Conservation (phyloP, 495 filamentous ascomycete genomes). For the Aspergillus nidulans region DNA sequence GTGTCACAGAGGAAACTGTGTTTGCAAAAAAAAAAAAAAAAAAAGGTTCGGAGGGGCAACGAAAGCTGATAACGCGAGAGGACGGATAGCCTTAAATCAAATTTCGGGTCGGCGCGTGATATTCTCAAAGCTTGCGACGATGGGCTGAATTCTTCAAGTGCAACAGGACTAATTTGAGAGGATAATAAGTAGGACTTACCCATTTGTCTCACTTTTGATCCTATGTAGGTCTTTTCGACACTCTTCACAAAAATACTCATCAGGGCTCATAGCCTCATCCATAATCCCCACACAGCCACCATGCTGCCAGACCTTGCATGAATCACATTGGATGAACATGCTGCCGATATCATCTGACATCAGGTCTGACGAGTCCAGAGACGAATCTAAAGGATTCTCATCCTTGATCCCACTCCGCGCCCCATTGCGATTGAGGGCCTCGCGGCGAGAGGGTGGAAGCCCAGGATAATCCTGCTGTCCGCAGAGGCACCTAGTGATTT, state of each 20-base stretch:
- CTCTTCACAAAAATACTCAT: conserved; percentile 96
- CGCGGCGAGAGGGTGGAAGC: conserved; percentile 62
- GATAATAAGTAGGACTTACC: conserved; percentile 57
- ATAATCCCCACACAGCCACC: conserved; percentile 97
- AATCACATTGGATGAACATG: conserved; percentile 96
- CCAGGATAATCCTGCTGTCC: conserved; percentile 93
- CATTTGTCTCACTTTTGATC: conserved; percentile 71
- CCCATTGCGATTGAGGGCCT: conserved; percentile 49
- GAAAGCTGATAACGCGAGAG: conserved; percentile 5
- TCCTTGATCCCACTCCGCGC: conserved; percentile 48
- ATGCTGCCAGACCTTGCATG: conserved; percentile 98
- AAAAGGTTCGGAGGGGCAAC: not conserved
- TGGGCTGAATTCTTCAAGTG: conserved; percentile 8
- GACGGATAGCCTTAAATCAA: not conserved
- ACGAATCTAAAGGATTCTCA: conserved; percentile 45
- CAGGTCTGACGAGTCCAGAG: conserved; percentile 36
- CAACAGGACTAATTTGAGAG: conserved; percentile 8
- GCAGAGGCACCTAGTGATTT: conserved; percentile 91
- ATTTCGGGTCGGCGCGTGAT: conserved; percentile 1
- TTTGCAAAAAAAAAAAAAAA: not conserved
- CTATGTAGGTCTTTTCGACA: conserved; percentile 89
- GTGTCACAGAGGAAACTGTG: not conserved
- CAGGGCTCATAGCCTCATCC: conserved; percentile 84
- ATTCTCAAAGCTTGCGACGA: conserved; percentile 9
- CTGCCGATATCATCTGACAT: conserved; percentile 83